Conservation (phyloP, 2,329 filamentous ascomycete species). For the Penicillium sp. region DNA sequence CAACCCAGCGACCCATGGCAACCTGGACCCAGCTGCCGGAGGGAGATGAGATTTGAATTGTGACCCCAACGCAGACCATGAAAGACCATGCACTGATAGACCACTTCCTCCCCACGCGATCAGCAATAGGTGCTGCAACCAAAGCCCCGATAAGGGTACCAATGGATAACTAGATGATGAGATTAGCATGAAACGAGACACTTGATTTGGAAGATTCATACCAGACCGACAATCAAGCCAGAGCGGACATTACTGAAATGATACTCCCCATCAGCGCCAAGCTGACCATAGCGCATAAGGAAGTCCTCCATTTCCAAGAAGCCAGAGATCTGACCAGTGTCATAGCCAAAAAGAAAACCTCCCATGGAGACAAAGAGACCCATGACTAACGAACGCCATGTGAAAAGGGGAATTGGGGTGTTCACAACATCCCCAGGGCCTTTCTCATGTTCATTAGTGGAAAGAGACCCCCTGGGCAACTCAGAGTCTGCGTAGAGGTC, state of each 20-base stretch:
- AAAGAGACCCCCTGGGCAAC: constrained; percentile 17
- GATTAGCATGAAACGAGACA: neutral
- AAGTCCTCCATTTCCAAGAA: constrained; percentile 47
- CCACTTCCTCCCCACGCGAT: constrained; percentile 45
- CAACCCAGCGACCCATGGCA: constrained; percentile 44
- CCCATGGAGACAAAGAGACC: constrained; percentile 48
- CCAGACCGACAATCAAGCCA: constrained; percentile 45
- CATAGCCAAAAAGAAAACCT: constrained; percentile 46
- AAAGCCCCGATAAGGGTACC: constrained; percentile 48
- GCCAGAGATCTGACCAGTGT: constrained; percentile 48
- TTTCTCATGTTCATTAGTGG: constrained; percentile 23
- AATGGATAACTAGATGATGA: constrained; percentile 37
- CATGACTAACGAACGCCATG: constrained; percentile 36
- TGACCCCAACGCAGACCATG: constrained; percentile 42
- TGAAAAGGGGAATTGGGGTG: constrained; percentile 33
- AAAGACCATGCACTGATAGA: constrained; percentile 43
- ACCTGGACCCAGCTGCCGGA: constrained; percentile 42
- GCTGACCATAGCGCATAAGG: constrained; percentile 39
- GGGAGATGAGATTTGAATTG: constrained; percentile 45
- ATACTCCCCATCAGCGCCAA: constrained; percentile 29
- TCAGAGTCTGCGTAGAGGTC: constrained; percentile 10
- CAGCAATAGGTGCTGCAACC: constrained; percentile 42
- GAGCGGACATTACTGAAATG: constrained; percentile 44
- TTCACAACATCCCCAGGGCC: constrained; percentile 18
- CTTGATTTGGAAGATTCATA: constrained; percentile 15